Evolutionary conservation across 305 asterid species (phyloP).

Genomic region (Solanum hybrid): DNA sequence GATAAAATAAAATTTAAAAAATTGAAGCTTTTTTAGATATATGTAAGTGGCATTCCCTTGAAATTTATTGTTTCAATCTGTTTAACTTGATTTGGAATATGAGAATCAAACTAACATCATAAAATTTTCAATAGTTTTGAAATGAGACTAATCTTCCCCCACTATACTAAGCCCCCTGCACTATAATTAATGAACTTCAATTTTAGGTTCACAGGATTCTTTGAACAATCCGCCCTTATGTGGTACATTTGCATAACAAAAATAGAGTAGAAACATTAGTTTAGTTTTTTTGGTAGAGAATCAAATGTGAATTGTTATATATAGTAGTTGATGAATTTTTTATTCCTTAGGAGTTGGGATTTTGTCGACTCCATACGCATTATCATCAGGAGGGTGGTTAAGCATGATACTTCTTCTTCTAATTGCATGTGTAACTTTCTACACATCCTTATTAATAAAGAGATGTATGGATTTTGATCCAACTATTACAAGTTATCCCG

Average conservation of each 20-base stretch:
- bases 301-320: not conserved
- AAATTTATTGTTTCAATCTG: not conserved
- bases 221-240: not conserved
- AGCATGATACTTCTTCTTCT: constrained; percentile 20
- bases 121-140: not conserved
- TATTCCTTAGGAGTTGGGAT: constrained; percentile 3
- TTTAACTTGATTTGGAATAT: not conserved
- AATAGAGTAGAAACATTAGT: not conserved
- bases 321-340: not conserved
- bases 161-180: not conserved
- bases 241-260: not conserved
- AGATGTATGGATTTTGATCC: constrained; percentile 32
- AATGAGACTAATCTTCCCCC: not conserved
- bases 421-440: constrained; percentile 22
- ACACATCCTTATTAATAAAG: constrained; percentile 27
- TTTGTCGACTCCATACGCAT: constrained; percentile 31
- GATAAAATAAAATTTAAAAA: not conserved
- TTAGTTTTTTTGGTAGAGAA: not conserved
- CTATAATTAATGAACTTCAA: not conserved
- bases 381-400: constrained; percentile 39
- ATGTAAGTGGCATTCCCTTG: not conserved
- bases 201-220: not conserved
- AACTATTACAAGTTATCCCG: constrained; percentile 22
- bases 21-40: not conserved
- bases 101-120: not conserved